Evolutionary conservation across 1,284 basidiomycete species (phyloP), one percentile per base, ranked within the genome.

Genomic region (Leccinum pallidistipes): DNA sequence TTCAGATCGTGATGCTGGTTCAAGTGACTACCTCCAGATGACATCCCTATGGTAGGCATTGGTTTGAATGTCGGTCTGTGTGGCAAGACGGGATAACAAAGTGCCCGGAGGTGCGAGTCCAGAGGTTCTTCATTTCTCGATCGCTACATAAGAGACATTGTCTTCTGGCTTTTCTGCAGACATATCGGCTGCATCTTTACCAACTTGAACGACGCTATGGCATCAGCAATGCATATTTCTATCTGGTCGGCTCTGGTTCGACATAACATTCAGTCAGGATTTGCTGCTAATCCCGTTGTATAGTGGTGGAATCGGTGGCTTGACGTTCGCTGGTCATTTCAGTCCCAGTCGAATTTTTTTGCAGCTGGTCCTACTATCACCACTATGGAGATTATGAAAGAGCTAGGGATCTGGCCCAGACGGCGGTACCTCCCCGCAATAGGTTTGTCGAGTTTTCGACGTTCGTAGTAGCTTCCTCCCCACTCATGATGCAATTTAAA

Each of bases 301-400:
- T 29, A 76, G 77, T 5, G 76, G 71, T 8, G 77, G 77, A 6
- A 71, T 77, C 27, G 76, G 71, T 7, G 77, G 77, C 4, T 69
- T 78, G 16, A 67, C 71, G 1, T 69, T 78, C 29, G 77, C 65
- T 72, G 24, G 62, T 72, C 3, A 68, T 78, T 9, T 71, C 67
- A 2, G 70, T 45, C 32, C 61, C 61, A 10, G 59, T 76, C 29
- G 71, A 75, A 29, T 53, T 36, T 78, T 14, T 79, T 75, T 50
- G 77, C 78, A 61, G 65, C 73, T 0, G 64, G 67, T 2, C 59
- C 73, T 7, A 69, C 71, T 40, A 74, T 78, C 61, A 71, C 68
- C 1, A 72, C 75, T 16, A 71, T 75, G 73, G 69, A 68, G 2
- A 64, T 78, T 40, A 69, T 78, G 71, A 66, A 74, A 52, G 65